Conservation (phyloP, 1,284 basidiomycete species). For the Sanghuangporus sanghuang region DNA sequence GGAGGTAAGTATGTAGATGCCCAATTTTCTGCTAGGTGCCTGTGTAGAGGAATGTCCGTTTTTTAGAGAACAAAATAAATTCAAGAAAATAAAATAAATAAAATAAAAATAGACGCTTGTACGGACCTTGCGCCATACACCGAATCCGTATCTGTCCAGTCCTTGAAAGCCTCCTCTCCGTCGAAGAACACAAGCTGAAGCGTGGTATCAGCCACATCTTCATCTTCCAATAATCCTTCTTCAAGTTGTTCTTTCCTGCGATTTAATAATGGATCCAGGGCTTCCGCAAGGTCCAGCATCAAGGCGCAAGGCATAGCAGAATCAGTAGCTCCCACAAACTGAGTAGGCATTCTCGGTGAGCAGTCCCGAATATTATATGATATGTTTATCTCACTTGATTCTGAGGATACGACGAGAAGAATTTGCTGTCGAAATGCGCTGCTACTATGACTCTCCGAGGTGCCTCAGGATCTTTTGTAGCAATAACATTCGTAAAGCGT, state of each 20-base stretch:
- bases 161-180: conserved; percentile 93
- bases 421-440: conserved; percentile 97
- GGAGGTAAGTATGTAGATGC: conserved; percentile 59
- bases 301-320: conserved; percentile 95
- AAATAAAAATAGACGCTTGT: background rate
- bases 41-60: conserved; percentile 26
- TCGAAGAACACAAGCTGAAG: conserved; percentile 97
- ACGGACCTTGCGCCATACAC: conserved; percentile 87
- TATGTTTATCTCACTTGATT: conserved; percentile 54
- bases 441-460: conserved; percentile 79
- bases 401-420: conserved; percentile 63
- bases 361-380: background rate
- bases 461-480: conserved; percentile 89
- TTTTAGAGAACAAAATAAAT: background rate
- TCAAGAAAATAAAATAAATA: too few relatives aligned
- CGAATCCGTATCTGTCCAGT: conserved; percentile 88
- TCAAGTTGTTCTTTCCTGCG: conserved; percentile 53
- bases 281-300: conserved; percentile 84
- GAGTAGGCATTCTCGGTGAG: conserved; percentile 15
- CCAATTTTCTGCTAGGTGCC: conserved; percentile 87
- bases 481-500: conserved; percentile 87
- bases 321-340: conserved; percentile 98
- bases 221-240: conserved; percentile 61
- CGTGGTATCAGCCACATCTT: conserved; percentile 76
- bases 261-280: conserved; percentile 67